Conservation (phyloP, 75 land plant species). For the Pinus tabuliformis region DNA sequence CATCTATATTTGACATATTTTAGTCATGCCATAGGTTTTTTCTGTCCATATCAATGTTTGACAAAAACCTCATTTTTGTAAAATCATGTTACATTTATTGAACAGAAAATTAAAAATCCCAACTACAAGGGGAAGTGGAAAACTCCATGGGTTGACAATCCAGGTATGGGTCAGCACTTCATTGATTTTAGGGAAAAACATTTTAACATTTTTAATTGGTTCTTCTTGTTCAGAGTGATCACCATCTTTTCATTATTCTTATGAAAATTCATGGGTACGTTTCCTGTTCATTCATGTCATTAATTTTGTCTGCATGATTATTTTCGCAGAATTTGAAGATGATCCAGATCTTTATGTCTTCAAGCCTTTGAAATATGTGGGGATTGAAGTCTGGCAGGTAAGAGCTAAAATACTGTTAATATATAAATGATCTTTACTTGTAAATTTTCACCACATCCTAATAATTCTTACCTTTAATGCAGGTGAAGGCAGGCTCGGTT, state of each 20-base stretch:
- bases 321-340: conserved; percentile 88
- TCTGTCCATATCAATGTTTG: background rate
- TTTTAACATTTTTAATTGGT: background rate
- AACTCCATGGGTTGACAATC: conserved; percentile 91
- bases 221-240: background rate
- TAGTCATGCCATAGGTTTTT: background rate
- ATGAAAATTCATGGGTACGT: background rate
- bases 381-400: conserved; percentile 99
- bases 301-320: background rate
- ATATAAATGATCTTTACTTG: conserved; percentile 9
- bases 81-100: background rate
- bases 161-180: conserved; percentile 50
- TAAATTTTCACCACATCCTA: background rate
- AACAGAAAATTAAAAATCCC: conserved; percentile 96
- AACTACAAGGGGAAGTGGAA: conserved; percentile 97
- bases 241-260: background rate
- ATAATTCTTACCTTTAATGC: conserved; percentile 13
- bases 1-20: background rate
- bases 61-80: background rate
- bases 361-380: conserved; percentile 86
- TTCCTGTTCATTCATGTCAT: background rate
- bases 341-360: conserved; percentile 98
- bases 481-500: conserved; percentile 98
- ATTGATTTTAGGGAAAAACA: background rate
- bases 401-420: background rate